Evolutionary conservation across 2,329 filamentous ascomycete species (phyloP).

Genomic region (Xylaria sp.): DNA sequence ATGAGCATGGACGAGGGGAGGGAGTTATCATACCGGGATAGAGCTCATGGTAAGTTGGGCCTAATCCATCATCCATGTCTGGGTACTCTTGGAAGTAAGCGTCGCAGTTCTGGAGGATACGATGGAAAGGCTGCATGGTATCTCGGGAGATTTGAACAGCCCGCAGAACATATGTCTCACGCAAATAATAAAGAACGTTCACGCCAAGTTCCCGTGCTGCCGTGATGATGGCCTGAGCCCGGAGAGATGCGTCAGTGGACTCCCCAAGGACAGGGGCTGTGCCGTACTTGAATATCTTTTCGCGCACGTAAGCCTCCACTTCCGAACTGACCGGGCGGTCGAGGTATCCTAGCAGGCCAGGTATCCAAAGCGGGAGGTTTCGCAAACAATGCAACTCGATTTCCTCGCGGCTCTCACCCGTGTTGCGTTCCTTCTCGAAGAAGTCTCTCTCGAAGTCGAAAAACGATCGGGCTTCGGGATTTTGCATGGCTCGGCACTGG

Average conservation of each 20-base stretch:
- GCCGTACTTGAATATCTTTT: constrained; percentile 39
- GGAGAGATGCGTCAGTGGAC: constrained; percentile 30
- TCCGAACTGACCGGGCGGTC: constrained; percentile 39
- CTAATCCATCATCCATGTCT: constrained; percentile 33
- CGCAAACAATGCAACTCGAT: constrained; percentile 31
- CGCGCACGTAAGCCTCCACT: constrained; percentile 41
- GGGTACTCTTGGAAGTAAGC: constrained; percentile 36
- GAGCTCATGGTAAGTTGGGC: constrained; percentile 32
- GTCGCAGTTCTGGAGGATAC: constrained; percentile 40
- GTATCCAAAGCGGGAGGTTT: constrained; percentile 45
- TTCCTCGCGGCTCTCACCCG: constrained; percentile 26
- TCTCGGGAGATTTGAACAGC: constrained; percentile 39
- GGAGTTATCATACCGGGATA: constrained; percentile 33
- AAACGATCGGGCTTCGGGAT: constrained; percentile 45
- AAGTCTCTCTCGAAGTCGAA: constrained; percentile 40
- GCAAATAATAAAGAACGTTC: constrained; percentile 42
- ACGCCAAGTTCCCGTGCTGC: constrained; percentile 40
- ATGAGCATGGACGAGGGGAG: background rate
- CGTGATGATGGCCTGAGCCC: constrained; percentile 31
- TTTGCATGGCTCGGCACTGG: constrained; percentile 42
- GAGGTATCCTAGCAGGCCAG: constrained; percentile 44
- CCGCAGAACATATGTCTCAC: constrained; percentile 42
- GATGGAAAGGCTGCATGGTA: constrained; percentile 39
- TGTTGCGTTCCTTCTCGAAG: constrained; percentile 31
- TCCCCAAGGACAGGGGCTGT: constrained; percentile 28